phyloP scores from a whole-genome alignment of 1,139 yeast species.

The Suhomyces terraborum region DNA sequence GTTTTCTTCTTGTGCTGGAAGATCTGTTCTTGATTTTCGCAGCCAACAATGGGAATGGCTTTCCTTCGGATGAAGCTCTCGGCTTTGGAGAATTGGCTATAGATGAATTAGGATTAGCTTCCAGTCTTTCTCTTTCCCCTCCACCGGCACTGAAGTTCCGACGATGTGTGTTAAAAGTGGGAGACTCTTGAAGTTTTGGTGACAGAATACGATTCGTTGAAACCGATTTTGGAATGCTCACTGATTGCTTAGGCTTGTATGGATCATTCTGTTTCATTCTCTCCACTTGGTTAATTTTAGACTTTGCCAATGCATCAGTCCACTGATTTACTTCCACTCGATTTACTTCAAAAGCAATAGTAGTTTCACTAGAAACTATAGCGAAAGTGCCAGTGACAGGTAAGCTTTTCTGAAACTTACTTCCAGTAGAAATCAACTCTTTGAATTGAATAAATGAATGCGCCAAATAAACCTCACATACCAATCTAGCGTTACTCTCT shows the following conservation, averaged over 20 bases:
- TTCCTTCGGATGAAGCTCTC: slow-evolving; percentile 5
- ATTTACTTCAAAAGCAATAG: slow-evolving; percentile 61
- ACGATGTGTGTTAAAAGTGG: slow-evolving; percentile 5
- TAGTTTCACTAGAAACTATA: slow-evolving; percentile 46
- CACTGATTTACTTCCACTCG: slow-evolving; percentile 53
- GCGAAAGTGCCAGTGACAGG: slow-evolving; percentile 55
- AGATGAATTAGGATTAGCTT: not conserved
- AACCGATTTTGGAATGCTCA: not conserved
- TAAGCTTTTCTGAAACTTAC: slow-evolving; percentile 34
- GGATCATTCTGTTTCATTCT: slow-evolving; percentile 26
- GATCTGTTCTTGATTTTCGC: slow-evolving; percentile 18
- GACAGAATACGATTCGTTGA: slow-evolving; percentile 1
- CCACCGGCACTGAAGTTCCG: slow-evolving; percentile 4
- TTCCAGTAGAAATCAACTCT: slow-evolving; percentile 46
- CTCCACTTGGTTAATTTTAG: slow-evolving; percentile 52
- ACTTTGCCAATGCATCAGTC: slow-evolving; percentile 56
- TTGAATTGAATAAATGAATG: slow-evolving; percentile 54
- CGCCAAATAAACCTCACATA: slow-evolving; percentile 51
- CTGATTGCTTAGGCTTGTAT: not conserved
- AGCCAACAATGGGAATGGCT: slow-evolving; percentile 17
- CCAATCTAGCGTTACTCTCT: slow-evolving; percentile 40
- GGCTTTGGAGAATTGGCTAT: slow-evolving; percentile 10
- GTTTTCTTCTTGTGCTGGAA: slow-evolving; percentile 29
- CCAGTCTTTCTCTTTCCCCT: slow-evolving; percentile 5
- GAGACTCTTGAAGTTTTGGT: slow-evolving; percentile 14